These are phyloP conservation scores for Coemansia sp. DNA, from an alignment of 192 early-diverging fungal genomes.

Conservation along the genomic window DNA sequence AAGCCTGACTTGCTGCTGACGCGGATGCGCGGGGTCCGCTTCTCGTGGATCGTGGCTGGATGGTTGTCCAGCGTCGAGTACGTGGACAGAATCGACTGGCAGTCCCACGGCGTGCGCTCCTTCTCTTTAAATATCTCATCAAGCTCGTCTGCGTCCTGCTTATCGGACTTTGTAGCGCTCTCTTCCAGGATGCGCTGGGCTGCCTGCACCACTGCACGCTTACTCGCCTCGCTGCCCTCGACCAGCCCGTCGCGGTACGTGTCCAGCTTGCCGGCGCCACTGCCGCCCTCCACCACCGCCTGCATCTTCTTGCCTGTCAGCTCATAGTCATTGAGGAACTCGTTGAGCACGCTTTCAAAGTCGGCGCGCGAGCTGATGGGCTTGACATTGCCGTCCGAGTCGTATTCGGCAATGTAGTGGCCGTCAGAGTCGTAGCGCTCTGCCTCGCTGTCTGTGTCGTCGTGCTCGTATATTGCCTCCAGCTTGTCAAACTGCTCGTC, in stretches of 20 bases:
- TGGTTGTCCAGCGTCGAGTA: slow-evolving; percentile 96
- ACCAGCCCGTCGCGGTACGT: slow-evolving; percentile 59
- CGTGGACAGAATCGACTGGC: slow-evolving; percentile 83
- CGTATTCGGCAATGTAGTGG: slow-evolving; percentile 53
- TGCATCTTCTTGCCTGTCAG: slow-evolving; percentile 69
- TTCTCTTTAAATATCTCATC: slow-evolving; percentile 57
- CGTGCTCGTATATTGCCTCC: slow-evolving; percentile 49
- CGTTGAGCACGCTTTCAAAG: slow-evolving; percentile 70
- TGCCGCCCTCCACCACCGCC: slow-evolving; percentile 63
- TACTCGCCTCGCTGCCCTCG: slow-evolving; percentile 38
- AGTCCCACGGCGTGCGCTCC: slow-evolving; percentile 77
- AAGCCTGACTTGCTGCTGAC: slow-evolving; percentile 72
- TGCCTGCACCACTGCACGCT: slow-evolving; percentile 28
- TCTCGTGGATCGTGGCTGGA: slow-evolving; percentile 77
- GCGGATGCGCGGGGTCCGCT: slow-evolving; percentile 57
- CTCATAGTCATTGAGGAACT: slow-evolving; percentile 76
- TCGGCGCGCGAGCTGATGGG: slow-evolving; percentile 63
- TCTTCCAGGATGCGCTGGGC: slow-evolving; percentile 37
- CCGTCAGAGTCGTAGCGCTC: slow-evolving; percentile 62
- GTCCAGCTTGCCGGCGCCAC: slow-evolving; percentile 58
- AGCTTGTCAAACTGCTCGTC: slow-evolving; percentile 94
- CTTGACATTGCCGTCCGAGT: slow-evolving; percentile 53
- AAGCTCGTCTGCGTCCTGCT: slow-evolving; percentile 51
- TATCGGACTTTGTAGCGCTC: slow-evolving; percentile 16
- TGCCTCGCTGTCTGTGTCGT: slow-evolving; percentile 28